A percentile compares a stretch with the other conserved stretches of the same genome.
Conservation (phyloP, 139 green algal species). For the Asterochloris erici region DNA sequence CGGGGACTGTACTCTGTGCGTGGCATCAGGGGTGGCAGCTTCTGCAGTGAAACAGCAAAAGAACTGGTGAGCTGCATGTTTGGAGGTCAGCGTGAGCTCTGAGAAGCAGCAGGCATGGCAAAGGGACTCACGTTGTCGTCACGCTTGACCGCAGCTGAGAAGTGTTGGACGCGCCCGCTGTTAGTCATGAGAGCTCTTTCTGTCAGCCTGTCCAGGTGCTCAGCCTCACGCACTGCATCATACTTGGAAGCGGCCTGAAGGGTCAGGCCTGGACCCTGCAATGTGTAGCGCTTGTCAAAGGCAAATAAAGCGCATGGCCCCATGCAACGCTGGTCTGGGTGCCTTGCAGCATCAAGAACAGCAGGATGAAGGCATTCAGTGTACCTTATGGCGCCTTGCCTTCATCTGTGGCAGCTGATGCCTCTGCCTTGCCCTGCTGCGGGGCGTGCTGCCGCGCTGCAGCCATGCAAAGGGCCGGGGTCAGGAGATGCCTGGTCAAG, state of each 20-base stretch:
- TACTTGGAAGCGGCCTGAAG: slow-evolving; percentile 2
- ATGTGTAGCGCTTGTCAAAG: background rate
- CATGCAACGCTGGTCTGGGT: background rate
- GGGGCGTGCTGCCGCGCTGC: too few species aligned
- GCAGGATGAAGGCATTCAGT: background rate
- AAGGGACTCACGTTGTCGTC: too few species aligned
- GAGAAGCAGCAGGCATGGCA: too few species aligned
- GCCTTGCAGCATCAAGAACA: background rate
- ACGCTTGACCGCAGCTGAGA: too few species aligned
- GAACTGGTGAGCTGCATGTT: too few species aligned
- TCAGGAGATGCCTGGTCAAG: background rate
- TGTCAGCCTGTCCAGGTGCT: slow-evolving; percentile 1
- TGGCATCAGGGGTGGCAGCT: too few species aligned
- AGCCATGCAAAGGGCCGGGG: background rate
- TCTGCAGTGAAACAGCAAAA: too few species aligned
- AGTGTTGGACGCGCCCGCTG: too few species aligned
- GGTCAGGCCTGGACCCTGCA: background rate
- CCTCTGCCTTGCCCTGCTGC: background rate
- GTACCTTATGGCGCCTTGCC: background rate
- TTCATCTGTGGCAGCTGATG: background rate
- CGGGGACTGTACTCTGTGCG: too few species aligned
- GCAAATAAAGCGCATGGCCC: background rate
- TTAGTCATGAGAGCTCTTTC: background rate
- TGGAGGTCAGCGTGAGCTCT: too few species aligned
- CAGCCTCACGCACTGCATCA: slow-evolving; percentile 4